Evolutionary conservation across 352 stramenopile genomes (phyloP).

Genomic region (Globisporangium emineosum): DNA sequence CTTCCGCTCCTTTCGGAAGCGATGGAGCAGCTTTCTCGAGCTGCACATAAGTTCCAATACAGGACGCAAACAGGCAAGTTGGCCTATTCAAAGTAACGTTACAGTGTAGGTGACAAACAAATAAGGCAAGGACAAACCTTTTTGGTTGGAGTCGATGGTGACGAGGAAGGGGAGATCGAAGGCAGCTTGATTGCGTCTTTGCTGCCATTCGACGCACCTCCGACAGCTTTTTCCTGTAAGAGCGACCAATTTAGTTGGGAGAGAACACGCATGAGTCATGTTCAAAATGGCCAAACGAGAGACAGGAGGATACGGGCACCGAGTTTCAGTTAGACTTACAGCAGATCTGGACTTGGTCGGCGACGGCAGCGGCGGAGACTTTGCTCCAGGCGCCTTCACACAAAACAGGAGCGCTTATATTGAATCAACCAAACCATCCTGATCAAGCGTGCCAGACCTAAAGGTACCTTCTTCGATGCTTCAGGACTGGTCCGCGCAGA

Average conservation of each 20-base stretch:
- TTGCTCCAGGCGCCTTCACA: not conserved
- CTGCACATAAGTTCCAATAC: no score
- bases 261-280: not conserved
- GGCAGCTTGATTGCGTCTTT: slow-evolving; percentile 54
- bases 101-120: no score
- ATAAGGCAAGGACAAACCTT: slow-evolving; percentile 21
- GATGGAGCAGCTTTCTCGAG: not conserved
- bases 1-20: not conserved
- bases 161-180: slow-evolving; percentile 17
- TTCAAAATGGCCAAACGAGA: not conserved
- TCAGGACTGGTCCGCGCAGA: slow-evolving; percentile 3
- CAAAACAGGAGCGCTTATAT: not conserved
- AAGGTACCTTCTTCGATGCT: slow-evolving; percentile 9
- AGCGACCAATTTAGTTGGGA: not conserved
- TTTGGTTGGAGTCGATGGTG: slow-evolving; percentile 25
- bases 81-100: not conserved
- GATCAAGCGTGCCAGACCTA: not conserved
- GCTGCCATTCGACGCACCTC: not conserved
- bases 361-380: slow-evolving; percentile 1
- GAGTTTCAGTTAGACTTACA: not conserved
- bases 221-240: slow-evolving; percentile 14
- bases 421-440: not conserved
- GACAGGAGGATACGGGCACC: no score
- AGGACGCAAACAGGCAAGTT: not conserved
- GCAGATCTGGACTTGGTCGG: slow-evolving; percentile 5